These are phyloP conservation scores for Trichoderma koningii DNA, from an alignment of 2,329 filamentous ascomycete genomes.

Conservation along the genomic window DNA sequence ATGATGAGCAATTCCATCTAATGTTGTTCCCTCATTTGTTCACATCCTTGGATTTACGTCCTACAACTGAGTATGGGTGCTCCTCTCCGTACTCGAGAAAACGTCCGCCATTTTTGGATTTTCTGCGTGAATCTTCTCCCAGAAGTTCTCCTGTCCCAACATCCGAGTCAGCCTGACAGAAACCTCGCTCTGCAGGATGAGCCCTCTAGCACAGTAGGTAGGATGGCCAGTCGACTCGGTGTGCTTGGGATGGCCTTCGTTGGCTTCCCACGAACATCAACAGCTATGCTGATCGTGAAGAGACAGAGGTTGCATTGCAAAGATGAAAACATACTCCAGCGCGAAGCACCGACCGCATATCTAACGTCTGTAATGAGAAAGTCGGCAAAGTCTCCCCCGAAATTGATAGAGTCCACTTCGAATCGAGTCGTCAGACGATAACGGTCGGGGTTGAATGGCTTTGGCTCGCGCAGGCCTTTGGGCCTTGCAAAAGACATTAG, in stretches of 20 bases:
- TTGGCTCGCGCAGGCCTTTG: conserved; percentile 6
- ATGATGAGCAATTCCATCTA: background rate
- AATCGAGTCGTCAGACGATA: conserved; percentile 7
- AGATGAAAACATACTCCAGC: conserved; percentile 39
- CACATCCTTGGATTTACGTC: background rate
- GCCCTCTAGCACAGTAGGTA: conserved; percentile 28
- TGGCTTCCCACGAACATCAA: conserved; percentile 30
- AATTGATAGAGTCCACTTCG: background rate
- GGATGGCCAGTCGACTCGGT: conserved; percentile 32
- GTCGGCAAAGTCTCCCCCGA: background rate
- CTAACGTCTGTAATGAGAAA: conserved; percentile 43
- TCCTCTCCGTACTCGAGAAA: background rate
- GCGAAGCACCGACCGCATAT: conserved; percentile 42
- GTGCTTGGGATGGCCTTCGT: conserved; percentile 28
- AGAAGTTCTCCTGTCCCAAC: conserved; percentile 31
- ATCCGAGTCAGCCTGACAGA: conserved; percentile 30
- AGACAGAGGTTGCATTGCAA: conserved; percentile 47
- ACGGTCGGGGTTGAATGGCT: conserved; percentile 11
- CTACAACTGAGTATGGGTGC: background rate
- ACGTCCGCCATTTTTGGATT: background rate
- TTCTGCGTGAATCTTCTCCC: conserved; percentile 32
- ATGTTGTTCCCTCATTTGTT: too few species aligned
- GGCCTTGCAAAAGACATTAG: conserved; percentile 9
- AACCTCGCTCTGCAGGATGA: conserved; percentile 30
- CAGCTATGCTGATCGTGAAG: conserved; percentile 44